Conservation (phyloP, 2,329 filamentous ascomycete genomes). For the Phialophora tarda region DNA sequence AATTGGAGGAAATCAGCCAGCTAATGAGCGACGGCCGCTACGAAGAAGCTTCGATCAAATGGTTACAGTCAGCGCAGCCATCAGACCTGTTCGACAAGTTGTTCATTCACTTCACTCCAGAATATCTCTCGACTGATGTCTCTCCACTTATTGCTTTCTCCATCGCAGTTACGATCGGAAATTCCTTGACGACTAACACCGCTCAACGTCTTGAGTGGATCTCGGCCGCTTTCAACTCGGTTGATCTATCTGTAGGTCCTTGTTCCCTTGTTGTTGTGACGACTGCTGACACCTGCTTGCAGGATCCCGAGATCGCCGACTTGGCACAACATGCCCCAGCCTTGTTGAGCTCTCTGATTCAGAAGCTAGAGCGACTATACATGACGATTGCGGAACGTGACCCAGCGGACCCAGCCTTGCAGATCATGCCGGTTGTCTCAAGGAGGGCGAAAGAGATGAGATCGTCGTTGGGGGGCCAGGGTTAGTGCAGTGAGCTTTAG, state of each 20-base stretch:
- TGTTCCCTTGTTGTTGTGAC: neutral
- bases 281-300: slow-evolving; percentile 21
- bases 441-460: slow-evolving; percentile 49
- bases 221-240: slow-evolving; percentile 58
- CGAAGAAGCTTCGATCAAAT: slow-evolving; percentile 58
- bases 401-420: slow-evolving; percentile 59
- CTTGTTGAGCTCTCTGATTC: slow-evolving; percentile 49
- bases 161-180: slow-evolving; percentile 66
- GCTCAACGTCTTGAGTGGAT: slow-evolving; percentile 65
- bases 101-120: slow-evolving; percentile 63
- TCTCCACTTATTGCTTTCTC: slow-evolving; percentile 65
- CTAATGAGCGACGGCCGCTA: slow-evolving; percentile 49
- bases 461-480: slow-evolving; percentile 19
- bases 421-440: slow-evolving; percentile 56
- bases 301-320: slow-evolving; percentile 40
- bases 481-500: slow-evolving; percentile 2
- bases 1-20: slow-evolving; percentile 50
- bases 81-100: slow-evolving; percentile 66
- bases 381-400: slow-evolving; percentile 59
- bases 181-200: slow-evolving; percentile 59
- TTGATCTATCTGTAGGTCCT: slow-evolving; percentile 59
- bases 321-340: slow-evolving; percentile 37
- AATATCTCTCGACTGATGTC: slow-evolving; percentile 59
- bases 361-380: slow-evolving; percentile 59
- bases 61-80: slow-evolving; percentile 67